Evolutionary conservation across 306 rosid genomes (phyloP), one percentile per base, ranked within the genome.

Genomic region (Quercus rubra): DNA sequence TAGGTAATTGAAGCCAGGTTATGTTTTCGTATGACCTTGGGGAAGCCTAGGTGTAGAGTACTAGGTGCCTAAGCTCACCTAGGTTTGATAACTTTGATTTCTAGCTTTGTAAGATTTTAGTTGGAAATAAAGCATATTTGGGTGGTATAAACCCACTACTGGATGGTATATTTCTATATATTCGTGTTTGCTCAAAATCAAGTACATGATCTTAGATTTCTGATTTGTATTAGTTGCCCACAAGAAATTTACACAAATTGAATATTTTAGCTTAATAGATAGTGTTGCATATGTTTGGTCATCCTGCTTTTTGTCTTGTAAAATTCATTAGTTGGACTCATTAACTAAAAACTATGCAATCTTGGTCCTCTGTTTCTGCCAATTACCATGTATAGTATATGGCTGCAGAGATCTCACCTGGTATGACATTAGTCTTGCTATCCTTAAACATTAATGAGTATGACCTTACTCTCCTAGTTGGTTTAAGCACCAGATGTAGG

Each of bases 321-420:
- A 61, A 63, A 25, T 59, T 35, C 61, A 35, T 74, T 21, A 63
- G 64, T 68, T 56, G 19, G 46, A 70, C 63, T 35, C 15, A 11
- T 52, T 8, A 41, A 41, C 46, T 41, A 41, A 41, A 46, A 54
- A 7, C 19, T 25, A 3, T 19, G 18, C 35, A 62, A 31, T 55
- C 38, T 20, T 78, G 62, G 62, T 71, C 30, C 43, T 75, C 51
- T 75, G 30, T 68, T 78, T 35, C 61, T 54, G 61, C 33, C 58
- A 71, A 6, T 74, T 28, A 43, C 43, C 3, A 59, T 28, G 49
- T 54, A 33, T 57, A 64, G 33, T 31, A 51, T 62, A 2, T 62
- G 69, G 35, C 15, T 27, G 35, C 35, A 27, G 5, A 27, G 9
- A 14, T 5, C 35, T 62, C 28, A 5, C n/a, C 23, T 11, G 69